phyloP scores from a whole-genome alignment of 2,329 filamentous ascomycete species.

The Fusarium palustre region DNA sequence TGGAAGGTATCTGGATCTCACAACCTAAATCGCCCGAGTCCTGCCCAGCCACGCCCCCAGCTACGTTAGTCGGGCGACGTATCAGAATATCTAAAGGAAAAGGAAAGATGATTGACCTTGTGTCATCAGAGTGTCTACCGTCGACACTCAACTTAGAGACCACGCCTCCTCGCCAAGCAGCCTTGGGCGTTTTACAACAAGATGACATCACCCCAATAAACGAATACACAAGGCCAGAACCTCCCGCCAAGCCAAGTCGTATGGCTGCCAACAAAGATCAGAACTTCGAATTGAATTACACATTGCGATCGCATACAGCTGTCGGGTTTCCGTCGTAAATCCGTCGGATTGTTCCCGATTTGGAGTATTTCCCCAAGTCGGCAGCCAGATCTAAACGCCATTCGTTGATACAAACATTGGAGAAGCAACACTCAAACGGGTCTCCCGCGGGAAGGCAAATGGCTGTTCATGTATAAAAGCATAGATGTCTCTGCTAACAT shows the following conservation, averaged over 20 bases:
- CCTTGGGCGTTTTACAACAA: conserved; percentile 12
- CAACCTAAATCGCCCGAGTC: conserved; percentile 57
- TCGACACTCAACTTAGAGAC: not conserved
- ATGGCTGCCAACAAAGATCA: conserved; percentile 17
- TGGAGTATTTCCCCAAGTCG: conserved; percentile 22
- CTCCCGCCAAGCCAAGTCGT: conserved; percentile 8
- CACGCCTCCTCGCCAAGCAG: not conserved
- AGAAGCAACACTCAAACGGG: not conserved
- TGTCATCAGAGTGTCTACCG: conserved; percentile 4
- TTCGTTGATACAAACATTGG: conserved; percentile 20
- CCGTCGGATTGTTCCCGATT: conserved; percentile 35
- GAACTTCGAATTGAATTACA: conserved; percentile 24
- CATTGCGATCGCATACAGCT: not conserved
- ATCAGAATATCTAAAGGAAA: conserved; percentile 39
- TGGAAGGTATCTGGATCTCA: conserved; percentile 87
- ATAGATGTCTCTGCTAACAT: not conserved
- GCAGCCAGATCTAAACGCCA: conserved; percentile 34
- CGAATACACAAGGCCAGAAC: not conserved
- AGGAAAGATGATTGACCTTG: conserved; percentile 28
- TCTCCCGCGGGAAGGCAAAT: conserved; percentile 25
- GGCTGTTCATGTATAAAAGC: conserved; percentile 35
- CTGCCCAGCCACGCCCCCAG: conserved; percentile 42
- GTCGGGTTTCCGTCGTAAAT: conserved; percentile 33
- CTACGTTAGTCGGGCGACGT: conserved; percentile 39
- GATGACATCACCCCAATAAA: conserved; percentile 4